Evolutionary conservation across 352 stramenopile species (phyloP), one percentile per base, ranked within the genome.

Genomic region (Aphanomyces euteiches): DNA sequence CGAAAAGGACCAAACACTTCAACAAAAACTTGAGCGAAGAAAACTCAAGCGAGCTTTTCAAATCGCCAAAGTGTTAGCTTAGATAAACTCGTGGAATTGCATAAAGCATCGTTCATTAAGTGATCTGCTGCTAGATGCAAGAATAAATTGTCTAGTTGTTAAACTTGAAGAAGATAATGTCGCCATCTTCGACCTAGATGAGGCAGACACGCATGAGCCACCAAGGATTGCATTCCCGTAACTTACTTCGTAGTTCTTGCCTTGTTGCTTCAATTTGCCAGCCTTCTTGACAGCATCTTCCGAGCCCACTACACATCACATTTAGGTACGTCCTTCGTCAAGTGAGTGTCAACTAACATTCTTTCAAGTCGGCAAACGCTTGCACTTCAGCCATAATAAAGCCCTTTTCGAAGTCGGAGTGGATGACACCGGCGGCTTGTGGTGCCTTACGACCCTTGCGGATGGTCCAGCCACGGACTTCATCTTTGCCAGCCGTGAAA

Each of bases 381-480:
- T 93, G 85, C 7, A 93, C 86, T 84, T 96, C 88, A 37, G 95
- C 95, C 78, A 92, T 97, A 77, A 99, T 99, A 79, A 99, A 99
- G 66, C 97, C 97, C 78, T 98, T 94, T 85, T 99, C 98, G 74
- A 99, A 99, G 80, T 99, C 98, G 47, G 93, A 96, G 84, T 99
- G 98, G 84, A 99, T 99, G 8, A 98, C 95, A 77, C 97, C 97
- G 47, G 98, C 98, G 60, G 97, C 97, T 79, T 99, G 96, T 8
- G 96, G 97, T 82, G 97, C 97, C 73, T 97, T 63, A 61, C 90
- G 95, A 53, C 96, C 96, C 82, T 98, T 97, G 73, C 97, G 97
- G 68, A 99, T 98, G 15, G 97, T 99, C 98, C 98, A 99, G 50
- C 95, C 96, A 64, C 96, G 87, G 39, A 99, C 97, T 85, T 99